Percentiles rank a stretch among this genome's conserved stretches.
Conservation (phyloP, 2,329 filamentous ascomycete species). For the Botrytis squamosa region DNA sequence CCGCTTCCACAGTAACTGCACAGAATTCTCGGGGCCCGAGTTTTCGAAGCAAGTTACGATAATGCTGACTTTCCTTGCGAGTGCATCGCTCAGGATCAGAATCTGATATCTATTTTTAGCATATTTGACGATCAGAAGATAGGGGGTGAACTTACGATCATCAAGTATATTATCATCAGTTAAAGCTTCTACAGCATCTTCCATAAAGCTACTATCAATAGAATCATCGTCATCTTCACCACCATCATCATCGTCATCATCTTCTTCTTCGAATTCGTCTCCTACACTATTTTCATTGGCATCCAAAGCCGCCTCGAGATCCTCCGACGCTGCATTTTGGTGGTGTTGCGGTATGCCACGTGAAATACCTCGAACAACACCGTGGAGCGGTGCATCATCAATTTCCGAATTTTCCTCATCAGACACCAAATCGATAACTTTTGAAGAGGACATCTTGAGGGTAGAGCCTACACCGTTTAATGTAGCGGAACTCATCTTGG, state of each 20-base stretch:
- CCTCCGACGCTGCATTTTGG: conserved; percentile 7
- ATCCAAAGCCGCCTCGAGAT: background rate
- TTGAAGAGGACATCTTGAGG: conserved; percentile 17
- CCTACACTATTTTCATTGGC: background rate
- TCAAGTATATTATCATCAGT: conserved; percentile 47
- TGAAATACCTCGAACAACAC: conserved; percentile 2
- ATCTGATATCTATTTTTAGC: conserved; percentile 33
- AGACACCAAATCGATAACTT: conserved; percentile 9
- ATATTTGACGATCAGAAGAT: background rate
- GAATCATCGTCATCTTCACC: conserved; percentile 35
- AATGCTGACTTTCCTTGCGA: conserved; percentile 65
- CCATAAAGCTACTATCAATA: conserved; percentile 47
- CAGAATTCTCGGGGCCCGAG: conserved; percentile 79
- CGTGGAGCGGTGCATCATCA: background rate
- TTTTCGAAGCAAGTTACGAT: conserved; percentile 68
- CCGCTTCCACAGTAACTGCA: conserved; percentile 65
- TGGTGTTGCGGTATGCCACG: conserved; percentile 15
- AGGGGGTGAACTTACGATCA: conserved; percentile 40
- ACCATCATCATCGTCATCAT: background rate
- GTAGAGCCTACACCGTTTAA: conserved; percentile 2
- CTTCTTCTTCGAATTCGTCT: background rate
- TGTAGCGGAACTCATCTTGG: conserved; percentile 5
- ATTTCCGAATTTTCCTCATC: conserved; percentile 2
- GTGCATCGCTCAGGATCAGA: conserved; percentile 49
- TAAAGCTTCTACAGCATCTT: conserved; percentile 48